phyloP scores from a whole-genome alignment of 768 basidiomycete species.

The Epithele typhae region DNA sequence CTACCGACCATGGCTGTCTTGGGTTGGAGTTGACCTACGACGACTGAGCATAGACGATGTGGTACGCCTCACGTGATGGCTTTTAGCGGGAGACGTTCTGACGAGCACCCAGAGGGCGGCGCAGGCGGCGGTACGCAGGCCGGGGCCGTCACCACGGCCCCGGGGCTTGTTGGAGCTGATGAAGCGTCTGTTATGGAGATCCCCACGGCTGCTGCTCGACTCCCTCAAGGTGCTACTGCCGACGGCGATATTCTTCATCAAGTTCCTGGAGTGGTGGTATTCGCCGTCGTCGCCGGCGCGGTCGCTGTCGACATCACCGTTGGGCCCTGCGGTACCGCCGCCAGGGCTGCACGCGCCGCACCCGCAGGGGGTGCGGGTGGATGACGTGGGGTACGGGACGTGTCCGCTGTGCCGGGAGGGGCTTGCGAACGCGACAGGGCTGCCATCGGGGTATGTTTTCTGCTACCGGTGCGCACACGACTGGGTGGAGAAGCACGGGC shows the following conservation, averaged over 20 bases:
- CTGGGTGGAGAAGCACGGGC: slow-evolving; percentile 69
- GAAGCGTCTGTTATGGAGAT: slow-evolving; percentile 42
- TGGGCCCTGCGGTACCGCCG: slow-evolving; percentile 71
- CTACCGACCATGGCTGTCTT: slow-evolving; percentile 88
- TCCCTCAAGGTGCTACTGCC: slow-evolving; percentile 78
- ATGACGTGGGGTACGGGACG: slow-evolving; percentile 63
- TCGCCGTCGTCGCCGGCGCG: slow-evolving; percentile 86
- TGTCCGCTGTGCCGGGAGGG: slow-evolving; percentile 76
- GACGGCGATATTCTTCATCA: slow-evolving; percentile 90
- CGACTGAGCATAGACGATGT: slow-evolving; percentile 77
- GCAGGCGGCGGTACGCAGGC: slow-evolving; percentile 16
- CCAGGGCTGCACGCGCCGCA: slow-evolving; percentile 74
- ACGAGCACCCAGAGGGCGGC: slow-evolving; percentile 22
- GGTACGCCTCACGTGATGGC: slow-evolving; percentile 38
- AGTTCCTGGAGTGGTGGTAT: slow-evolving; percentile 99
- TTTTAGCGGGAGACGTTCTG: not conserved
- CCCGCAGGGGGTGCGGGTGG: slow-evolving; percentile 63
- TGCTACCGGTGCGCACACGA: slow-evolving; percentile 91
- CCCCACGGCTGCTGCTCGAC: slow-evolving; percentile 67
- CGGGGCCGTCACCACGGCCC: slow-evolving; percentile 19
- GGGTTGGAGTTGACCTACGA: slow-evolving; percentile 80
- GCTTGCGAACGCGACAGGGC: slow-evolving; percentile 82
- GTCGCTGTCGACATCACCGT: slow-evolving; percentile 55
- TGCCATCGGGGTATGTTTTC: slow-evolving; percentile 92
- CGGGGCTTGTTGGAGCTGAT: slow-evolving; percentile 40